Evolutionary conservation across 805 yeast genomes (phyloP).

Genomic region (Yarrowia bubula): DNA sequence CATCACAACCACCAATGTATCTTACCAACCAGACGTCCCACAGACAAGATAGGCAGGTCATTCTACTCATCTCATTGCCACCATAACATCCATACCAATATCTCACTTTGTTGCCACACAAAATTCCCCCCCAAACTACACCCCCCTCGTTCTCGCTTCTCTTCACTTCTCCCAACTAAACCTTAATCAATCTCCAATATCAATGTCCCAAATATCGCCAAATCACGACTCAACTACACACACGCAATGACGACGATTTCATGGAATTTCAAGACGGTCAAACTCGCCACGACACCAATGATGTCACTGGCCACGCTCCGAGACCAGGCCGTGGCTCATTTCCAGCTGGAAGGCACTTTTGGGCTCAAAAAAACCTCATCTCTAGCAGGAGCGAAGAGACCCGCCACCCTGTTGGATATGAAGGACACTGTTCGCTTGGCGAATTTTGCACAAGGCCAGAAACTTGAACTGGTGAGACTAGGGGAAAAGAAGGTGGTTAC

Average conservation of each 20-base stretch:
- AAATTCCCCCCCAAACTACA: neutral
- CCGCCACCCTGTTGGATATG: constrained; percentile 27
- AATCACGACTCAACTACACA: neutral
- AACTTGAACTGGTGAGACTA: constrained; percentile 32
- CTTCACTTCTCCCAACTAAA: neutral
- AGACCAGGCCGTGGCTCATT: constrained; percentile 16
- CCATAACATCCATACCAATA: no score
- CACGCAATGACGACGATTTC: constrained; percentile 15
- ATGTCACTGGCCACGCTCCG: neutral
- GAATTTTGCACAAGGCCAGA: constrained; percentile 31
- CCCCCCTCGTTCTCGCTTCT: neutral
- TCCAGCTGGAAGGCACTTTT: constrained; percentile 7
- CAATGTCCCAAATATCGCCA: neutral
- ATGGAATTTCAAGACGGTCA: constrained; percentile 19
- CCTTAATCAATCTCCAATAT: neutral
- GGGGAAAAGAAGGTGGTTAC: neutral
- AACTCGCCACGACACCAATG: constrained; percentile 15
- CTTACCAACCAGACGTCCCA: no score
- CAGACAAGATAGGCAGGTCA: no score
- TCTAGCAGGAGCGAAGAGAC: constrained; percentile 27
- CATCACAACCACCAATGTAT: no score
- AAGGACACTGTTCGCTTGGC: constrained; percentile 31
- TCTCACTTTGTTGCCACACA: neutral
- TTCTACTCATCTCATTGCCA: no score
- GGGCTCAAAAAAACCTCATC: constrained; percentile 14